A percentile compares a stretch with the other conserved stretches of the same genome.
Conservation (phyloP, 306 rosid species). For the Clitoria ternatea region DNA sequence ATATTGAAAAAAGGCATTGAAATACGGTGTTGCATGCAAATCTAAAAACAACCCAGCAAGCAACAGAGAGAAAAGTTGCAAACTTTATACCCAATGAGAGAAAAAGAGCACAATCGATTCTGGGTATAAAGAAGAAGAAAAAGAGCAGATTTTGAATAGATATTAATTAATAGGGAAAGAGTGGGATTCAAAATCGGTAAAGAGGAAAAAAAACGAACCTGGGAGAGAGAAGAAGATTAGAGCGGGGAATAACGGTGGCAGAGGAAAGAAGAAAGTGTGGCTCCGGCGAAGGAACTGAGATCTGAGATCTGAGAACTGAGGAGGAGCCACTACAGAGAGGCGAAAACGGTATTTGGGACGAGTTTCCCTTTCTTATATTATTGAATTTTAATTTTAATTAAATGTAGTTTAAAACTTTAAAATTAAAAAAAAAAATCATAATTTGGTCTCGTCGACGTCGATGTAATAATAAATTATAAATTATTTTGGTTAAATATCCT, state of each 20-base stretch:
- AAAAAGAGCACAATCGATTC: not conserved
- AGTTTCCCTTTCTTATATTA: not conserved
- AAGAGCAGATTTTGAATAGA: not conserved
- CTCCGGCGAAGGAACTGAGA: conserved; percentile 23
- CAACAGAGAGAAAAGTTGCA: not conserved
- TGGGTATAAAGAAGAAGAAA: not conserved
- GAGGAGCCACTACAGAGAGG: not conserved
- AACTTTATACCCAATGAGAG: not conserved
- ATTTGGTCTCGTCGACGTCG: no score
- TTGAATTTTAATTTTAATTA: not conserved
- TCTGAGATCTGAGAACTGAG: conserved; percentile 15
- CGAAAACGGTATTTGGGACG: not conserved
- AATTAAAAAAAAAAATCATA: no score
- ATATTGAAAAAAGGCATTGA: not conserved
- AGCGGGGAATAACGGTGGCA: not conserved
- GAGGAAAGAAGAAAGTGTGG: not conserved
- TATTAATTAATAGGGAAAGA: not conserved
- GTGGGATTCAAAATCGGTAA: not conserved
- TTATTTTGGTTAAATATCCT: no score
- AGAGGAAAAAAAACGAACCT: conserved; percentile 15
- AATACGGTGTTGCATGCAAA: not conserved
- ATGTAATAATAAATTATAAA: no score
- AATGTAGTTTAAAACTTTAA: not conserved
- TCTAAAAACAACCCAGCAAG: conserved; percentile 5
- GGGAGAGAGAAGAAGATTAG: not conserved